phyloP scores from a whole-genome alignment of 2,329 filamentous ascomycete genomes.

The Hymenotorrendiella dingleyae region DNA sequence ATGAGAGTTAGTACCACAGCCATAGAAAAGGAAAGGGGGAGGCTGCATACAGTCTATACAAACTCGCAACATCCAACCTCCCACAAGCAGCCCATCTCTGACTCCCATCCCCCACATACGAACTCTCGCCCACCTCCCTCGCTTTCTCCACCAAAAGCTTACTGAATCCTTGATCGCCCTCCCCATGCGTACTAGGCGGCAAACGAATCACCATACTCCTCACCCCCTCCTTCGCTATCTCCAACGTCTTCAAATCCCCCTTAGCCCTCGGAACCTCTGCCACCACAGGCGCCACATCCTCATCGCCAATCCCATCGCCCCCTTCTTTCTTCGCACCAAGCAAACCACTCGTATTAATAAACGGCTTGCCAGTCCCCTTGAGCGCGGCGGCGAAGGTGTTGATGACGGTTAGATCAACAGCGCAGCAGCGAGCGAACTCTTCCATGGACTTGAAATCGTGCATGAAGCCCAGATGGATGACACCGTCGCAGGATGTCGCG shows the following conservation, averaged over 20 bases:
- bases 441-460: constrained; percentile 37
- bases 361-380: constrained; percentile 25
- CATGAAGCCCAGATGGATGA: constrained; percentile 38
- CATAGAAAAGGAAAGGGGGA: no score
- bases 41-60: constrained; percentile 1
- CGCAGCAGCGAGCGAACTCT: constrained; percentile 24
- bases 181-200: constrained; percentile 33
- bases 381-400: constrained; percentile 32
- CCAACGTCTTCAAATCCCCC: neutral
- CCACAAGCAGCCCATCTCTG: constrained; percentile 35
- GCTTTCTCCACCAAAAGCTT: constrained; percentile 26
- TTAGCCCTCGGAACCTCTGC: neutral
- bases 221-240: constrained; percentile 30
- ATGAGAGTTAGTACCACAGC: no score
- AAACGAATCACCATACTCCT: constrained; percentile 34
- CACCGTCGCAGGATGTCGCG: constrained; percentile 32
- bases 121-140: constrained; percentile 25
- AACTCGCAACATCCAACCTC: constrained; percentile 33
- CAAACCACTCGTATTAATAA: constrained; percentile 35
- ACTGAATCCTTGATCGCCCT: constrained; percentile 31
- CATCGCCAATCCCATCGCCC: neutral
- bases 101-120: constrained; percentile 33
- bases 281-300: neutral
- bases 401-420: constrained; percentile 33
- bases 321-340: constrained; percentile 6